Conservation (phyloP, 148 eudicot genomes). For the Fagopyrum esculentum region DNA sequence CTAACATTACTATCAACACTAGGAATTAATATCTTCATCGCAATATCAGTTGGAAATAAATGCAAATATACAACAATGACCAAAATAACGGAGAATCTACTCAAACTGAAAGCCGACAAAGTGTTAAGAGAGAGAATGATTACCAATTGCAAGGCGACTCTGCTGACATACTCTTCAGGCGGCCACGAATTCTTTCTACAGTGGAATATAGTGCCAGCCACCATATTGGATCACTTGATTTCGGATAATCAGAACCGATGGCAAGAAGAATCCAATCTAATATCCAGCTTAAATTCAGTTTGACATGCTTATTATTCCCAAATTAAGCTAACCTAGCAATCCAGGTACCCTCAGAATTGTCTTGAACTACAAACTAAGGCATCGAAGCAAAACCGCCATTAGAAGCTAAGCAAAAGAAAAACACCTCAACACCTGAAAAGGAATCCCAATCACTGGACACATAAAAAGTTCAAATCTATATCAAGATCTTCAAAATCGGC, state of each 20-base stretch:
- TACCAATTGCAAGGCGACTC: conserved; percentile 71
- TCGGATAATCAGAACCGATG: conserved; percentile 1
- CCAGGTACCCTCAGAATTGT: not conserved
- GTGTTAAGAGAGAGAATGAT: conserved; percentile 12
- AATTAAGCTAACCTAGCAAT: not conserved
- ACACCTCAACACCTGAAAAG: not conserved
- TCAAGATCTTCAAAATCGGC: conserved; percentile 1
- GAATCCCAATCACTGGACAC: not conserved
- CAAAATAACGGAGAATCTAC: not conserved
- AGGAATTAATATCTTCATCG: not conserved
- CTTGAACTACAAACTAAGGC: conserved; percentile 9
- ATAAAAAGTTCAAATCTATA: not conserved
- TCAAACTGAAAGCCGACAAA: not conserved
- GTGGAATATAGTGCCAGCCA: conserved; percentile 65
- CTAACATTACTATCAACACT: not conserved
- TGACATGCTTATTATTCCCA: not conserved
- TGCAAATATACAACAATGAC: not conserved
- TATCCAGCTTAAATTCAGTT: not conserved
- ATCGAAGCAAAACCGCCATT: conserved; percentile 11
- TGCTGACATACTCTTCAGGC: conserved; percentile 71
- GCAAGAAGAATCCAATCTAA: not conserved
- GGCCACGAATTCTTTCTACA: conserved; percentile 91
- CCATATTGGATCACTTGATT: conserved; percentile 37
- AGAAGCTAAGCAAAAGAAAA: conserved; percentile 10
- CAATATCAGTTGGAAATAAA: not conserved